phyloP scores from a whole-genome alignment of 768 basidiomycete genomes.

The Boletus speciosus region DNA sequence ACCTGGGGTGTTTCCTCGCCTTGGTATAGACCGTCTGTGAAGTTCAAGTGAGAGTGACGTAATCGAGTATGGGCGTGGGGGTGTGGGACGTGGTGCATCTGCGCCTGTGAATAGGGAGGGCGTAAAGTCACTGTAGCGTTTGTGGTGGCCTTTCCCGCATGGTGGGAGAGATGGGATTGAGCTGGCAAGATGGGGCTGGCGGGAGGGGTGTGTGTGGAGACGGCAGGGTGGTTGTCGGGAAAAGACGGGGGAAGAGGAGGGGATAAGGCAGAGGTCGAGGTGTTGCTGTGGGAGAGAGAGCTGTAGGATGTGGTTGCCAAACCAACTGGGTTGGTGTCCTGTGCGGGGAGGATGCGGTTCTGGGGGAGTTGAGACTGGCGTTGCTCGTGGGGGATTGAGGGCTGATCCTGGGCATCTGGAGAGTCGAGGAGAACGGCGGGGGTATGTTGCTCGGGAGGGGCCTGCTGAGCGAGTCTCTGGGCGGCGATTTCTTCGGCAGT shows the following conservation, averaged over 20 bases:
- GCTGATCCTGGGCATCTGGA: slow-evolving; percentile 10
- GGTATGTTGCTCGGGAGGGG: slow-evolving; percentile 23
- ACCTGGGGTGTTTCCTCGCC: slow-evolving; percentile 26
- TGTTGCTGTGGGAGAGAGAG: slow-evolving; percentile 21
- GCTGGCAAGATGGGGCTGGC: slow-evolving; percentile 12
- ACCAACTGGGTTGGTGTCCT: slow-evolving; percentile 8
- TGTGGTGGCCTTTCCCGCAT: slow-evolving; percentile 30
- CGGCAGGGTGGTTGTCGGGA: slow-evolving; percentile 18
- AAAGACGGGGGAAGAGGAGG: slow-evolving; percentile 19
- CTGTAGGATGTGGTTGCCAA: slow-evolving; percentile 16
- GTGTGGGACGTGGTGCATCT: slow-evolving; percentile 80
- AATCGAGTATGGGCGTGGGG: slow-evolving; percentile 76
- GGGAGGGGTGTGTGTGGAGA: slow-evolving; percentile 22
- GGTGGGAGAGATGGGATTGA: slow-evolving; percentile 21
- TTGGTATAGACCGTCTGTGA: slow-evolving; percentile 39
- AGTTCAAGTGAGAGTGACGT: slow-evolving; percentile 55
- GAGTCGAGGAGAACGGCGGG: slow-evolving; percentile 19
- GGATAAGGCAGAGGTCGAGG: slow-evolving; percentile 21
- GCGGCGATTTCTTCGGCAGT: slow-evolving; percentile 94
- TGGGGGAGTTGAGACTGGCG: slow-evolving; percentile 17
- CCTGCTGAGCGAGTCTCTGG: slow-evolving; percentile 49
- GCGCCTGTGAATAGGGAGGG: slow-evolving; percentile 53
- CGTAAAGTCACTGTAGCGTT: slow-evolving; percentile 47
- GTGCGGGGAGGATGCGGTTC: slow-evolving; percentile 17
- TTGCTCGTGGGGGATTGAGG: slow-evolving; percentile 4